A percentile compares a stretch with the other conserved stretches of the same genome.
Conservation (phyloP, 345 rosid species). For the Cochlearia excelsa region DNA sequence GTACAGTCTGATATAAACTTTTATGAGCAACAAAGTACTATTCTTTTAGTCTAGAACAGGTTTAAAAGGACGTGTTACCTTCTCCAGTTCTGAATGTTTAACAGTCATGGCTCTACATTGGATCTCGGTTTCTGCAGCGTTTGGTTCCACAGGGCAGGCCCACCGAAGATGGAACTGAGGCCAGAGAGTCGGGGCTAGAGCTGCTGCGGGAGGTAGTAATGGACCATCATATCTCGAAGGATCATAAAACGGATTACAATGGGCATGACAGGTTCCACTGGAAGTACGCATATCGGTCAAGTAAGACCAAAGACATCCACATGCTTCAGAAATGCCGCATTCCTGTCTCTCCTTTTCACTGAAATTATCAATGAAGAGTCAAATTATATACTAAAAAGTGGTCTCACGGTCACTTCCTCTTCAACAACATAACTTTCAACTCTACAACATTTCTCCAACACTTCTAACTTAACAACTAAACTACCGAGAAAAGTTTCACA, state of each 20-base stretch:
- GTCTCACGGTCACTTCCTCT: slow-evolving; percentile 8
- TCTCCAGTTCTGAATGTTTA: slow-evolving; percentile 61
- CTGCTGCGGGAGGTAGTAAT: slow-evolving; percentile 91
- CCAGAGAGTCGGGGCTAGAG: slow-evolving; percentile 95
- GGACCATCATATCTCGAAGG: slow-evolving; percentile 53
- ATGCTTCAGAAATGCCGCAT: slow-evolving; percentile 56
- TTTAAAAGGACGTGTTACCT: slow-evolving; percentile 44
- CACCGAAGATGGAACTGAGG: slow-evolving; percentile 97
- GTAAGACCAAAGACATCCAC: slow-evolving; percentile 93
- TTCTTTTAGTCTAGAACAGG: background rate
- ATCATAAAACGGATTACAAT: slow-evolving; percentile 77
- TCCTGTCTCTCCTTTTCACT: slow-evolving; percentile 92
- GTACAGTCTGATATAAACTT: slow-evolving; percentile 3
- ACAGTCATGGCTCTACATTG: slow-evolving; percentile 63
- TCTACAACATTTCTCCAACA: slow-evolving; percentile 10
- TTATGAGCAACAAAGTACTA: background rate
- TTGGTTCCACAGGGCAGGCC: slow-evolving; percentile 90
- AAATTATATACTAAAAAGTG: slow-evolving; percentile 2
- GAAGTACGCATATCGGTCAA: slow-evolving; percentile 67
- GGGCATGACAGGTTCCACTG: slow-evolving; percentile 59
- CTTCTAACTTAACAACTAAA: slow-evolving; percentile 17
- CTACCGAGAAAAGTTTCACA: slow-evolving; percentile 12
- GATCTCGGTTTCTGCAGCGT: slow-evolving; percentile 65
- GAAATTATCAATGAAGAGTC: slow-evolving; percentile 29
- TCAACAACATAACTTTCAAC: background rate